A percentile compares a stretch with the other conserved stretches of the same genome.
Evolutionary conservation across 2,329 filamentous ascomycete species (phyloP).

Genomic region (Xylaria sp.): DNA sequence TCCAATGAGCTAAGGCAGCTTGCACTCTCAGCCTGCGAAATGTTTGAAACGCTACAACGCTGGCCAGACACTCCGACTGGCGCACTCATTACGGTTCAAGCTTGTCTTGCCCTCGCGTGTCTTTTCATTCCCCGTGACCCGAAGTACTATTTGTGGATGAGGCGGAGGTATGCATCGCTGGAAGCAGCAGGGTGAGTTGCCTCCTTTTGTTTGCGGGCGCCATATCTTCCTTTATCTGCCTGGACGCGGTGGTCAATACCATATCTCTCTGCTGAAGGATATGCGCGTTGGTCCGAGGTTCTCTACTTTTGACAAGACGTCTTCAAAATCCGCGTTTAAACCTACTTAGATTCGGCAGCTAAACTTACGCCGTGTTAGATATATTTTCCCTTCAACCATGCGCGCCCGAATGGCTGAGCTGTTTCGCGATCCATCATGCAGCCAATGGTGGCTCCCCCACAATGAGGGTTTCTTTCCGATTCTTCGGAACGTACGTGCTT

Average conservation of each 20-base stretch:
- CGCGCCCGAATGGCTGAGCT: conserved; percentile 79
- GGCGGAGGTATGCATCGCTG: conserved; percentile 79
- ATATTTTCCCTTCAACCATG: conserved; percentile 81
- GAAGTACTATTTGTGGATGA: conserved; percentile 80
- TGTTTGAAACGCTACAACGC: conserved; percentile 80
- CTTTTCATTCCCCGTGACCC: conserved; percentile 82
- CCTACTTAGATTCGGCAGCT: not conserved
- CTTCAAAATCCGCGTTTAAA: not conserved
- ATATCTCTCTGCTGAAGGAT: not conserved
- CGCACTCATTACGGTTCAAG: conserved; percentile 76
- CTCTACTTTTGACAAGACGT: not conserved
- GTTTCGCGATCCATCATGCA: conserved; percentile 76
- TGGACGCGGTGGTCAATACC: not conserved
- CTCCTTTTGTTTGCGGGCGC: not conserved
- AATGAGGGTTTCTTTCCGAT: conserved; percentile 79
- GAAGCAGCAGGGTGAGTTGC: conserved; percentile 79
- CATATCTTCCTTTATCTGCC: not conserved
- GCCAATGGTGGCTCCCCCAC: conserved; percentile 90
- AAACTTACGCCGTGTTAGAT: conserved; percentile 62
- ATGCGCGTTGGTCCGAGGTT: not conserved
- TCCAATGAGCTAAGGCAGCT: conserved; percentile 66
- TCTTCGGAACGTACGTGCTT: conserved; percentile 79
- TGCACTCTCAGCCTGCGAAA: conserved; percentile 76
- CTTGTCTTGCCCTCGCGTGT: conserved; percentile 77
- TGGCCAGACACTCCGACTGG: conserved; percentile 78